Conservation (phyloP, 371 early-diverging fungal genomes). For the Apophysomyces trapeziformis region DNA sequence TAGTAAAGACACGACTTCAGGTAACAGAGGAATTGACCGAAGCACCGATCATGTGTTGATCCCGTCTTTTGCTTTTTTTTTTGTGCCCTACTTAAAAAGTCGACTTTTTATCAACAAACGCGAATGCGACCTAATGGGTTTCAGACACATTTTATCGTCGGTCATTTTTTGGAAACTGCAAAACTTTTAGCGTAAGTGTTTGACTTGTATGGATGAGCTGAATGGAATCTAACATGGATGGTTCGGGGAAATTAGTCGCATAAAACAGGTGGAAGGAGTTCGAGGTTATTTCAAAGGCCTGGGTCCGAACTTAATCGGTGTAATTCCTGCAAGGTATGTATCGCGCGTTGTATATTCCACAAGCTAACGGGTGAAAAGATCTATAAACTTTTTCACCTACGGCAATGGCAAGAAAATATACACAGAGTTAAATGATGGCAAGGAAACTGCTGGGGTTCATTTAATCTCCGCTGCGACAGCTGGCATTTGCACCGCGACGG, state of each 20-base stretch:
- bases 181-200: slow-evolving; percentile 54
- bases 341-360: not conserved
- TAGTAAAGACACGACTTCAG: slow-evolving; percentile 89
- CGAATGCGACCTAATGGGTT: slow-evolving; percentile 13
- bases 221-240: not conserved
- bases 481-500: slow-evolving; percentile 79
- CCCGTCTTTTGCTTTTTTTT: slow-evolving; percentile 2
- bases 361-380: slow-evolving; percentile 46
- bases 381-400: slow-evolving; percentile 92
- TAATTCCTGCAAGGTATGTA: slow-evolving; percentile 85
- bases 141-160: slow-evolving; percentile 31
- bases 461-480: slow-evolving; percentile 85
- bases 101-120: slow-evolving; percentile 41
- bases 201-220: not conserved
- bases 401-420: slow-evolving; percentile 84
- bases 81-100: slow-evolving; percentile 13
- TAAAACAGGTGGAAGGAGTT: slow-evolving; percentile 82
- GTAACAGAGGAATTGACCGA: slow-evolving; percentile 32
- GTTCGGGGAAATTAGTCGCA: slow-evolving; percentile 41
- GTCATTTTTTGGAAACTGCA: slow-evolving; percentile 57
- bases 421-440: slow-evolving; percentile 73
- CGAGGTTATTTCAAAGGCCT: slow-evolving; percentile 91
- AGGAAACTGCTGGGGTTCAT: slow-evolving; percentile 84
- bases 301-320: slow-evolving; percentile 92
- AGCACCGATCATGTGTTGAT: not conserved